Evolutionary conservation across 2,329 filamentous ascomycete genomes (phyloP), one percentile per base, ranked within the genome.

Genomic region (Phialophora chinensis): DNA sequence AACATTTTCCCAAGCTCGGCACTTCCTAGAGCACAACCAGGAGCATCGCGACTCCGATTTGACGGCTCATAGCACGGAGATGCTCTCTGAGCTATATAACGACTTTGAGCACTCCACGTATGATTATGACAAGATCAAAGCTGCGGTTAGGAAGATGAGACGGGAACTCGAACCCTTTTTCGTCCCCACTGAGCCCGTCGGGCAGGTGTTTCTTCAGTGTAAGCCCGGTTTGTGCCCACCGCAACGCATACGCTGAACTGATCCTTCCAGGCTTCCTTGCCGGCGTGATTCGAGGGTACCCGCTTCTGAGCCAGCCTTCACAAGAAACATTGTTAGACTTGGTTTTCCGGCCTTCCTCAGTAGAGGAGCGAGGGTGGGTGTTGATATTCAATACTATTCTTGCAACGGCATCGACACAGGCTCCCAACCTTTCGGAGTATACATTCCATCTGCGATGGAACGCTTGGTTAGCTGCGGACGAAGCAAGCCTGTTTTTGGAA

Each of bases 381-480:
- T 25, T 55, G 50, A 62, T 62, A 20, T 55, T 62, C 29, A 55
- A 62, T 27, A 62, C 60, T 23, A 55, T 62, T 14, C 60, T 62
- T 20, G 60, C 60, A 7, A 62, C 60, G 10, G 49, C 60, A 20
- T 62, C 60, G 7, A 54, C 60, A 11, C 60, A 62, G 23, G 33
- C 8, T n/a, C 60, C 20, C 6, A n/a, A 17, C 6, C 23, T 62
- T 11, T 60, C 57, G 20, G 57, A 38, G 29, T 60, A 60, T 50
- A 60, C 27, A 0, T 60, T 60, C 42, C 57, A 60, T 23, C n/a
- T 60, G 42, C 57, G 44, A 20, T 60, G 57, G 44, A 60, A 60
- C 23, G 29, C 60, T 23, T 55, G 60, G 60, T 23, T 62, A 12
- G 60, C 60, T 44, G 60, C 60, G 20, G 60, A 62, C 7, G 60